A percentile compares a stretch with the other conserved stretches of the same genome.
Evolutionary conservation across 192 early-diverging fungal genomes (phyloP).

Genomic region (Coemansia sp.): DNA sequence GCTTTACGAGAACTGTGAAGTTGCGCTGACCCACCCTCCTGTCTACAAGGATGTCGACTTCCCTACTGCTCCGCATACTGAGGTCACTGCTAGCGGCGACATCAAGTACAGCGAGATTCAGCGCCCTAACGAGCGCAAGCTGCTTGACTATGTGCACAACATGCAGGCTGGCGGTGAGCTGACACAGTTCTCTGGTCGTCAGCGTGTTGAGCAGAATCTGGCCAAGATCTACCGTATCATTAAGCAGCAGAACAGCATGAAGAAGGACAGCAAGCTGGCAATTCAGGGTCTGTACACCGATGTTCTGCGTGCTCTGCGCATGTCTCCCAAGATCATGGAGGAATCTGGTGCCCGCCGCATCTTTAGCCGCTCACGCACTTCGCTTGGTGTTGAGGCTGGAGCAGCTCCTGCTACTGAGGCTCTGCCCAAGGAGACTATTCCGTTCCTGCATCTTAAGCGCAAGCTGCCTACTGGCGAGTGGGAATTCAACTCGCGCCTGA

Average conservation of each 20-base stretch:
- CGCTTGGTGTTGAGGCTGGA: conserved; percentile 14
- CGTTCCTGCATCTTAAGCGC: conserved; percentile 75
- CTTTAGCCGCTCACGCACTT: conserved; percentile 41
- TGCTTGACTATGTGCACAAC: conserved; percentile 89
- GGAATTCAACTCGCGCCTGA: conserved; percentile 78
- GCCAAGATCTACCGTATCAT: conserved; percentile 76
- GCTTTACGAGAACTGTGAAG: conserved; percentile 87
- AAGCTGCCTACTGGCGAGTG: conserved; percentile 67
- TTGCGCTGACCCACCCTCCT: conserved; percentile 71
- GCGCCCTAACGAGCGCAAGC: conserved; percentile 79
- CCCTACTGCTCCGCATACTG: conserved; percentile 80
- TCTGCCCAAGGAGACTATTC: conserved; percentile 64
- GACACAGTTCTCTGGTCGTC: conserved; percentile 72
- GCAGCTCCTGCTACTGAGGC: conserved; percentile 6
- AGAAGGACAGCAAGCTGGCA: conserved; percentile 66
- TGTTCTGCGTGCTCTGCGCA: conserved; percentile 68
- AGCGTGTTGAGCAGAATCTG: conserved; percentile 75
- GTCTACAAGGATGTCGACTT: conserved; percentile 90
- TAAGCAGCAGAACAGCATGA: conserved; percentile 73
- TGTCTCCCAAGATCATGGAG: conserved; percentile 70
- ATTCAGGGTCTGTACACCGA: conserved; percentile 70
- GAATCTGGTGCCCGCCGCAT: conserved; percentile 53
- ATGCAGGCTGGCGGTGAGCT: conserved; percentile 73
- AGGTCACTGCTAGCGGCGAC: conserved; percentile 75
- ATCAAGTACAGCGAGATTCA: conserved; percentile 83